Conservation (phyloP, 1,284 basidiomycete genomes). For the Ceratobasidium sp. region DNA sequence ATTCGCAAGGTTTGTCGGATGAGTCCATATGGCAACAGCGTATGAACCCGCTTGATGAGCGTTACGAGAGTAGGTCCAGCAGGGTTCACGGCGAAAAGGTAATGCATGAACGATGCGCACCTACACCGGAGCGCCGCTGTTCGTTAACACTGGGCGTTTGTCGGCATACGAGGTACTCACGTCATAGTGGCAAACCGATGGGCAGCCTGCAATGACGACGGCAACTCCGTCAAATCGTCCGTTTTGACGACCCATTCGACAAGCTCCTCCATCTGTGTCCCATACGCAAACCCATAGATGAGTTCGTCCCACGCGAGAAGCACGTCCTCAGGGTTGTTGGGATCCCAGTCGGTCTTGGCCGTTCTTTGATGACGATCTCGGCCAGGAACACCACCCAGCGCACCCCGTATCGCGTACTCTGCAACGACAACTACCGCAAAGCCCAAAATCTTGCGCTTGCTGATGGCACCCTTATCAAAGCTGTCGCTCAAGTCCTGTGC, state of each 20-base stretch:
- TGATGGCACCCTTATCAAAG: conserved; percentile 31
- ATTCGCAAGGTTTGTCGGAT: conserved; percentile 30
- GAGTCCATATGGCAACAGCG: conserved; percentile 20
- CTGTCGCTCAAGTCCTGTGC: conserved; percentile 38
- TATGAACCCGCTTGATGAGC: conserved; percentile 32
- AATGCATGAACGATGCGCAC: conserved; percentile 33
- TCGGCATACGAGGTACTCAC: conserved; percentile 10
- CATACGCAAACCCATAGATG: conserved; percentile 30
- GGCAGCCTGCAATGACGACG: conserved; percentile 16
- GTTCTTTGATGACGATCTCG: neutral
- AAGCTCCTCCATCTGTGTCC: conserved; percentile 34
- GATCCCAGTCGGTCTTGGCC: neutral
- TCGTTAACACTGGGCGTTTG: neutral
- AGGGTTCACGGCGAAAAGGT: conserved; percentile 30
- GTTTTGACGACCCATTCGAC: conserved; percentile 18
- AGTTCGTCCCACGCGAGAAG: conserved; percentile 25
- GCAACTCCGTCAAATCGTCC: conserved; percentile 20
- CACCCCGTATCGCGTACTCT: conserved; percentile 33
- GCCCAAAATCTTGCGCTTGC: conserved; percentile 35
- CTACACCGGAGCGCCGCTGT: neutral
- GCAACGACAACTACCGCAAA: conserved; percentile 30
- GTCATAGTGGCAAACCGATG: conserved; percentile 39
- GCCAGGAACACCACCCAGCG: conserved; percentile 29
- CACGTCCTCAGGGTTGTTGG: conserved; percentile 23
- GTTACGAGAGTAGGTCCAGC: conserved; percentile 31